These are phyloP conservation scores for Stephanodiscus minutulus DNA, from an alignment of 108 stramenopile species.

Conservation along the genomic window DNA sequence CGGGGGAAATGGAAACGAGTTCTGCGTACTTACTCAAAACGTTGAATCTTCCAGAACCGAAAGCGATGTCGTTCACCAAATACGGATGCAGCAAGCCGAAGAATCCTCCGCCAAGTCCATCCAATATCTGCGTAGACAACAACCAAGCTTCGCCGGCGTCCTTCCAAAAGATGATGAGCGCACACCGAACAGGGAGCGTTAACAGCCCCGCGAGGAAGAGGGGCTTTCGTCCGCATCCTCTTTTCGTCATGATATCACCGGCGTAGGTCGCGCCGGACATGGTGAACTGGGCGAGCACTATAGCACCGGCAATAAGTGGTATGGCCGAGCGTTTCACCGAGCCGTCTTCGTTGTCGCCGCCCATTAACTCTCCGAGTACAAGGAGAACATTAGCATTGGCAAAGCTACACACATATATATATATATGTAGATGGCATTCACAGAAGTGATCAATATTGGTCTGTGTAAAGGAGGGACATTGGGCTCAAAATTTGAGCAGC, in stretches of 20 bases:
- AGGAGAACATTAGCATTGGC: constrained; percentile 89
- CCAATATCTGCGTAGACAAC: constrained; percentile 85
- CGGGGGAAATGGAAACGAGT: neutral
- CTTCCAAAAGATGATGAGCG: constrained; percentile 83
- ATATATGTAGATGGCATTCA: neutral
- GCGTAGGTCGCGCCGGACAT: constrained; percentile 76
- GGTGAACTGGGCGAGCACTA: constrained; percentile 80
- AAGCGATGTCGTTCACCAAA: constrained; percentile 86
- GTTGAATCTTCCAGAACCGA: constrained; percentile 89
- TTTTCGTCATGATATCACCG: constrained; percentile 65
- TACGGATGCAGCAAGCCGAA: constrained; percentile 84
- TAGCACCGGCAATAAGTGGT: constrained; percentile 86
- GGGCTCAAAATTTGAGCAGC: neutral
- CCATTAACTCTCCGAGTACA: constrained; percentile 88
- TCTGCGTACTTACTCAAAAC: constrained; percentile 75
- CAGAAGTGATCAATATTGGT: neutral
- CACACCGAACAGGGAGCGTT: constrained; percentile 80
- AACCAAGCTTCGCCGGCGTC: constrained; percentile 73
- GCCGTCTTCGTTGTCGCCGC: constrained; percentile 76
- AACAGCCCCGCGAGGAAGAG: constrained; percentile 75
- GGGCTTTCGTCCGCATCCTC: constrained; percentile 75
- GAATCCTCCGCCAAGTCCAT: constrained; percentile 85
- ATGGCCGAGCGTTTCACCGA: constrained; percentile 71
- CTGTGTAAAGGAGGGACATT: neutral
- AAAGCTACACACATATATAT: constrained; percentile 47